Percentiles rank a stretch among this genome's conserved stretches.
Conservation (phyloP, 2,329 filamentous ascomycete genomes). For the Pseudocercospora fuligena region DNA sequence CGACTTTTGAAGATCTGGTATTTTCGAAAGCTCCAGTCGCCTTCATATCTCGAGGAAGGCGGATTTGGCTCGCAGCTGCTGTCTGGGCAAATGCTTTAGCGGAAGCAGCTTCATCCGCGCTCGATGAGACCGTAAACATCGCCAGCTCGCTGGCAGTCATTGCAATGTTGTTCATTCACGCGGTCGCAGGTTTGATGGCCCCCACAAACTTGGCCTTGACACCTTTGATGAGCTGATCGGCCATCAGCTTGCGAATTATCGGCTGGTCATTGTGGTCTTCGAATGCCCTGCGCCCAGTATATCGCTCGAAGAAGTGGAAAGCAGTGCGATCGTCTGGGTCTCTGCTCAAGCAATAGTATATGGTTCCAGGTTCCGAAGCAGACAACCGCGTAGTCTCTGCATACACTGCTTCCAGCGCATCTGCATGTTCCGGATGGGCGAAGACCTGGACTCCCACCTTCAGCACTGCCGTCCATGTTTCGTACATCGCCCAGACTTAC, state of each 20-base stretch:
- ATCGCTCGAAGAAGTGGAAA: constrained; percentile 46
- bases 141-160: neutral
- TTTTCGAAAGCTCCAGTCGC: neutral
- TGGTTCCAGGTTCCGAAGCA: constrained; percentile 35
- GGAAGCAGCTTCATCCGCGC: no score
- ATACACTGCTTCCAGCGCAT: constrained; percentile 42
- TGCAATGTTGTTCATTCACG: no score
- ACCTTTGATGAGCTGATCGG: constrained; percentile 17
- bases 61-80: no score
- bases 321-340: constrained; percentile 38
- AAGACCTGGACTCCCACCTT: constrained; percentile 28
- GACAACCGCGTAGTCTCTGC: constrained; percentile 38
- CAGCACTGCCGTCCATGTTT: neutral
- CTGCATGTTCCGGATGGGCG: constrained; percentile 39
- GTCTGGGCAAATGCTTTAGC: no score
- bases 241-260: constrained; percentile 38
- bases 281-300: constrained; percentile 38
- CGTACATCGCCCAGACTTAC: constrained; percentile 2
- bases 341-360: constrained; percentile 40
- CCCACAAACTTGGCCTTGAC: constrained; percentile 22
- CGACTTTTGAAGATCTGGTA: neutral
- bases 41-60: neutral
- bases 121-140: no score
- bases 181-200: constrained; percentile 6
- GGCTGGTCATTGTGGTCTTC: constrained; percentile 40